Percentiles rank a stretch among this genome's conserved stretches.
phyloP scores from a whole-genome alignment of 73 alveolate species.

The Paramecium biaurelia region DNA sequence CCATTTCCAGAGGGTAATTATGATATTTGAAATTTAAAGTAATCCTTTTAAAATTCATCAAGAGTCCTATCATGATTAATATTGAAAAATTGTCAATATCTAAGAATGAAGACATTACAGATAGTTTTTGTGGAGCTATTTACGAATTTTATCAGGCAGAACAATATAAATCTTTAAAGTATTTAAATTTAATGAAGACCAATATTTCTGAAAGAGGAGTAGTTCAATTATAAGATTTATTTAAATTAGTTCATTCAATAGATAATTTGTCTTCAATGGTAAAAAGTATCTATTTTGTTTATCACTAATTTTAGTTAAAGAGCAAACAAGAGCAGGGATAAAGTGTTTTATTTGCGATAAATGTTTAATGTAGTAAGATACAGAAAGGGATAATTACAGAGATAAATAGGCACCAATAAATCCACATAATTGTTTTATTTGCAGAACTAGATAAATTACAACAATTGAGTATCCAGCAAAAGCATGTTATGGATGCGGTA shows the following conservation, averaged over 20 bases:
- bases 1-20: neutral
- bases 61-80: neutral
- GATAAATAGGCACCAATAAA: neutral
- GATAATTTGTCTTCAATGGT: neutral
- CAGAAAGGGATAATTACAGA: neutral
- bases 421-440: conserved; percentile 1
- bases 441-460: neutral
- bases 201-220: neutral
- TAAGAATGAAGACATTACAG: neutral
- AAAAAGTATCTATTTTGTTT: neutral
- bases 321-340: neutral
- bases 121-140: neutral
- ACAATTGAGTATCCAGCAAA: conserved; percentile 28
- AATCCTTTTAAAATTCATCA: neutral
- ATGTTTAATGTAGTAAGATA: neutral
- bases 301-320: neutral
- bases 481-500: conserved; percentile 7
- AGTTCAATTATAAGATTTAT: neutral
- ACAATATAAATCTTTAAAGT: neutral
- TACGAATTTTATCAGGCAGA: conserved; percentile 5
- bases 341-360: neutral
- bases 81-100: neutral
- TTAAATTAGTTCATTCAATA: neutral
- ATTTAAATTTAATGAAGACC: neutral
- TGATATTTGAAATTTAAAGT: neutral